These are phyloP conservation scores for Lentinula aciculospora DNA, from an alignment of 768 basidiomycete species.

Conservation along the genomic window DNA sequence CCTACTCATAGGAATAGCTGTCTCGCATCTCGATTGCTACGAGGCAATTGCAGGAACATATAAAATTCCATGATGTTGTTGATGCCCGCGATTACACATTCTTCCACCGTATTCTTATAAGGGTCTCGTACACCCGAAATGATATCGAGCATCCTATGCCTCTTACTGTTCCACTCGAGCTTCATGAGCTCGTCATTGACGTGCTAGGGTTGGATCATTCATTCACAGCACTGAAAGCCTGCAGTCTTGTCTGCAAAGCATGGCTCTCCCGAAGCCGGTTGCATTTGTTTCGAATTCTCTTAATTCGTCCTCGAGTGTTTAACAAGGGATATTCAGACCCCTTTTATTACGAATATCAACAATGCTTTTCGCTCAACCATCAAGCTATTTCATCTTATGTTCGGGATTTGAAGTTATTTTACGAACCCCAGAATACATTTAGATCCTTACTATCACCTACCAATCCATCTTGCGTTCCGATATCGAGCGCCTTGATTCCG, in stretches of 20 bases:
- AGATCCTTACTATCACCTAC: background rate
- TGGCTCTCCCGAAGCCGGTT: background rate
- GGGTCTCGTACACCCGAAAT: background rate
- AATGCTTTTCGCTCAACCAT: background rate
- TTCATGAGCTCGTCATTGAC: conserved; percentile 5
- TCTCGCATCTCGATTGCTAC: too few species aligned
- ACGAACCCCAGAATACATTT: background rate
- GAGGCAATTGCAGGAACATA: too few species aligned
- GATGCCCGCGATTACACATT: too few species aligned
- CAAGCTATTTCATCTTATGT: background rate
- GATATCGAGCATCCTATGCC: background rate
- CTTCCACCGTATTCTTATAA: background rate
- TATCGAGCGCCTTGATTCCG: background rate
- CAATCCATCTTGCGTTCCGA: background rate
- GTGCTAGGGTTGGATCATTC: background rate
- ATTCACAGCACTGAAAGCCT: background rate
- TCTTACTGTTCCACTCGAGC: background rate
- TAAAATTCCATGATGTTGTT: too few species aligned
- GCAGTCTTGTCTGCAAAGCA: background rate
- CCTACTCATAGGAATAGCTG: too few species aligned
- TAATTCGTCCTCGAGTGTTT: background rate
- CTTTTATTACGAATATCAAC: background rate
- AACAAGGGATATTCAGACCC: background rate
- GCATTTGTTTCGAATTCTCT: background rate
- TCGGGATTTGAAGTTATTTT: background rate